These are phyloP conservation scores for Kwoniella mangroviensis DNA, from an alignment of 768 basidiomycete species.

Conservation along the genomic window DNA sequence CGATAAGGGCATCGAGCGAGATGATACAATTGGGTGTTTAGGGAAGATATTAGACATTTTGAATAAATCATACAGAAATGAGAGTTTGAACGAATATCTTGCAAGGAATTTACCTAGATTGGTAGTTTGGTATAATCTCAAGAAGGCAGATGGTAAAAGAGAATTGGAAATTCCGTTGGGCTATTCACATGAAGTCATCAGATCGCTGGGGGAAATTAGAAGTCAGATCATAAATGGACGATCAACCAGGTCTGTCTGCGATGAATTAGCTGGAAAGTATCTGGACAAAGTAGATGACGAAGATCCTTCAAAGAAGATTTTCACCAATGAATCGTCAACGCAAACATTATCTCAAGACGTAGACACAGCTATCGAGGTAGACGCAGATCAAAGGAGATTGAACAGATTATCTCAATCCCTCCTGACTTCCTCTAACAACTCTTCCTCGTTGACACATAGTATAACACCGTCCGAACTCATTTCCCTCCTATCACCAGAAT, in stretches of 20 bases:
- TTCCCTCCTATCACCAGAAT: constrained; percentile 30
- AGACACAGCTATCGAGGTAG: neutral
- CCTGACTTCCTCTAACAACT: neutral
- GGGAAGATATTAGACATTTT: constrained; percentile 37
- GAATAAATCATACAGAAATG: neutral
- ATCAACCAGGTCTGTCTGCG: neutral
- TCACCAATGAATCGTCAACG: neutral
- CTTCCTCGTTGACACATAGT: constrained; percentile 21
- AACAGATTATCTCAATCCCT: constrained; percentile 14
- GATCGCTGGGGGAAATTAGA: constrained; percentile 3
- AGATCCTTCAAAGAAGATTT: constrained; percentile 24
- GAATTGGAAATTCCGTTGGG: constrained; percentile 4
- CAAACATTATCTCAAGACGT: neutral
- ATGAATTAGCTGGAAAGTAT: constrained; percentile 21
- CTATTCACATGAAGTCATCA: constrained; percentile 9
- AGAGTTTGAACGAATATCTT: constrained; percentile 6
- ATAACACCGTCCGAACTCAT: constrained; percentile 37
- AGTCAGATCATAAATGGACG: constrained; percentile 20
- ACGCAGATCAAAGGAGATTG: constrained; percentile 24
- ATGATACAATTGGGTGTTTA: neutral
- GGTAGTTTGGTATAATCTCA: constrained; percentile 1
- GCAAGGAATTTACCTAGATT: constrained; percentile 22
- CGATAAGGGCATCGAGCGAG: no score
- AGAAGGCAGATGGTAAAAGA: constrained; percentile 7
- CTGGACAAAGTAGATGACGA: constrained; percentile 9